Evolutionary conservation across 2,329 filamentous ascomycete species (phyloP).

Genomic region (Paradendryphiella salina): DNA sequence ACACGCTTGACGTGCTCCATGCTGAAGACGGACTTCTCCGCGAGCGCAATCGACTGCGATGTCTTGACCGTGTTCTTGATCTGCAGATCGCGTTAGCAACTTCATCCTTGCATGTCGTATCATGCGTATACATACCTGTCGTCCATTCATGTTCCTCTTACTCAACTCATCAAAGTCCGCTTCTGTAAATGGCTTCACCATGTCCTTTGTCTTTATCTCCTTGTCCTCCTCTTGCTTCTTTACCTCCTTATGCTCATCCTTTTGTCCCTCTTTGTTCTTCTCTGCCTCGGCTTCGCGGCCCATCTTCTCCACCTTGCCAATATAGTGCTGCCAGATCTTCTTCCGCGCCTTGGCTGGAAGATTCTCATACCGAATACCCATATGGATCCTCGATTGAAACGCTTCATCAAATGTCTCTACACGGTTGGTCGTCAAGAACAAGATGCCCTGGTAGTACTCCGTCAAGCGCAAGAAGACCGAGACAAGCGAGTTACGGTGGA

Average conservation of each 20-base stretch:
- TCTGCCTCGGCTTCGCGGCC: conserved; percentile 60
- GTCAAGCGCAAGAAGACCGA: conserved; percentile 83
- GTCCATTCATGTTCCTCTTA: conserved; percentile 68
- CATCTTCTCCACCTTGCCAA: conserved; percentile 66
- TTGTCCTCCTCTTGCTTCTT: neutral
- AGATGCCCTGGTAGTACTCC: conserved; percentile 89
- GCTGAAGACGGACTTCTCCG: conserved; percentile 69
- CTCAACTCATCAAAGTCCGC: conserved; percentile 69
- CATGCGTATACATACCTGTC: conserved; percentile 57
- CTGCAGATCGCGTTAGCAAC: conserved; percentile 49
- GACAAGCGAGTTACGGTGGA: conserved; percentile 82
- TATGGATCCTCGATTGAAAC: conserved; percentile 65
- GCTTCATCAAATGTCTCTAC: conserved; percentile 89
- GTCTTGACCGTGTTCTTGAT: conserved; percentile 89
- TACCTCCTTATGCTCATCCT: conserved; percentile 27
- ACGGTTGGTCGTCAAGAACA: conserved; percentile 88
- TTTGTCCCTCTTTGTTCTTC: conserved; percentile 34
- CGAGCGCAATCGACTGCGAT: conserved; percentile 78
- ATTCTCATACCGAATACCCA: neutral
- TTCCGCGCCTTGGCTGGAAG: neutral
- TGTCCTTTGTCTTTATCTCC: neutral
- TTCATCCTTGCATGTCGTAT: neutral
- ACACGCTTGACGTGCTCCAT: conserved; percentile 82
- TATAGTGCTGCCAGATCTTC: conserved; percentile 75
- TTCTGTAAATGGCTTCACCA: conserved; percentile 60